Conservation (phyloP, 75 land plant genomes). For the Pinus albicaulis region DNA sequence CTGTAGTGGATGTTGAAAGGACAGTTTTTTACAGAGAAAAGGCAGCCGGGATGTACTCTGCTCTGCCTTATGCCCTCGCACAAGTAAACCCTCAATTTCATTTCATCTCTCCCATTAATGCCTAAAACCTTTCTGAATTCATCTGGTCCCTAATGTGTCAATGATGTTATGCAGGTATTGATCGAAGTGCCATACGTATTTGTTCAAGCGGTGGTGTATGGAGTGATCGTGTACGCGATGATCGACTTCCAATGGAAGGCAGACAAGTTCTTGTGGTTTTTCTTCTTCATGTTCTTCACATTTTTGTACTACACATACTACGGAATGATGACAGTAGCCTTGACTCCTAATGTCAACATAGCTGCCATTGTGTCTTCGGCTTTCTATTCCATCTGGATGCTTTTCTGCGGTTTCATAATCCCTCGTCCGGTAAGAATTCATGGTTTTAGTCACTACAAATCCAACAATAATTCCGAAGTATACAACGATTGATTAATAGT, state of each 20-base stretch:
- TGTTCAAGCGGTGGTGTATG: constrained; percentile 25
- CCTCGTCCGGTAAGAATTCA: constrained; percentile 29
- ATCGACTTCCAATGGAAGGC: constrained; percentile 31
- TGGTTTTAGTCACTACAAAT: no score
- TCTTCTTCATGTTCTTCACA: constrained; percentile 37
- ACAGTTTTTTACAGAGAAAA: constrained; percentile 10
- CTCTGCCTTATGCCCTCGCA: constrained; percentile 3
- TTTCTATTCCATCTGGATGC: constrained; percentile 34
- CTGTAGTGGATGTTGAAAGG: constrained; percentile 7
- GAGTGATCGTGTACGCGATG: constrained; percentile 32
- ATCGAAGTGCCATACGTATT: constrained; percentile 45
- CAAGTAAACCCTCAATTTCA: background rate
- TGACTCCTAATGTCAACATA: constrained; percentile 36
- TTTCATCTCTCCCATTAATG: background rate
- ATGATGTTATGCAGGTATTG: constrained; percentile 28
- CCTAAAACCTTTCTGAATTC: no score
- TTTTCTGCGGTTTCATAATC: constrained; percentile 43
- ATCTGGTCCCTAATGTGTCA: no score
- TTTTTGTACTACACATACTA: constrained; percentile 48
- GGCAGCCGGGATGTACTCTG: constrained; percentile 8
- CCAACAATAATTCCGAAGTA: no score
- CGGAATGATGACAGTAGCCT: constrained; percentile 41
- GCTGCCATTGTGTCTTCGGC: constrained; percentile 35
- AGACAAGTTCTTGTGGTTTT: constrained; percentile 37
- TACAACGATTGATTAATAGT: no score